Percentiles rank a stretch among this genome's conserved stretches.
These are phyloP conservation scores for Calonectria hawksworthii DNA, from an alignment of 2,329 filamentous ascomycete species.

Conservation along the genomic window DNA sequence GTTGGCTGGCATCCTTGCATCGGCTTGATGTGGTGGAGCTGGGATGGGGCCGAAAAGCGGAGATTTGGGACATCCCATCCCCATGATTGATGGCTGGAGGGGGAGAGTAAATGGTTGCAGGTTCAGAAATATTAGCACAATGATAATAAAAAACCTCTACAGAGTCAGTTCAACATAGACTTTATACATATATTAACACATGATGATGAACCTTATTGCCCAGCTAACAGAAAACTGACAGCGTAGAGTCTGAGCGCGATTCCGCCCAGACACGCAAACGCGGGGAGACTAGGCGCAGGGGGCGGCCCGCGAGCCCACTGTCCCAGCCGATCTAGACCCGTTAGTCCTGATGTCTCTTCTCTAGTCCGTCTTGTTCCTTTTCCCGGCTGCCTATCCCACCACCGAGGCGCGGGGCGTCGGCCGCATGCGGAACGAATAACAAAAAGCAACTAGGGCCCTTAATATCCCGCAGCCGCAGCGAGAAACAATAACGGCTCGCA, in stretches of 20 bases:
- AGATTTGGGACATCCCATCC: background rate
- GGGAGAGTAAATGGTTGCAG: background rate
- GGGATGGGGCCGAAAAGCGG: background rate
- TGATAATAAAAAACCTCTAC: background rate
- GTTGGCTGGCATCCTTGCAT: background rate
- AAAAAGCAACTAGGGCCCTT: background rate
- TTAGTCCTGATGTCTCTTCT: constrained; percentile 13
- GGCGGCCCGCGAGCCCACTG: background rate
- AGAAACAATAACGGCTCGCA: background rate
- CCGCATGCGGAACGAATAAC: background rate
- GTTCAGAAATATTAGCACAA: background rate
- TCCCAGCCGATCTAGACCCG: background rate
- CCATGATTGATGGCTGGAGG: background rate
- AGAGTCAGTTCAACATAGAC: background rate
- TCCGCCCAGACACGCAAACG: background rate
- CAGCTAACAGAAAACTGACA: background rate
- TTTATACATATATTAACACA: background rate
- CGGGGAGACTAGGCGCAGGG: background rate
- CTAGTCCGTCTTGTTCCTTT: background rate
- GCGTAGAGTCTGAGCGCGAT: background rate
- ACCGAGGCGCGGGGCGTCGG: background rate
- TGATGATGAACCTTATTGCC: background rate
- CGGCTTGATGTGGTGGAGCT: background rate
- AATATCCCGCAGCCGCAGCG: background rate
- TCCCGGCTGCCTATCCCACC: background rate